Evolutionary conservation across 2,329 filamentous ascomycete genomes (phyloP), one percentile per base, ranked within the genome.

Genomic region (Colletotrichum paranaense): DNA sequence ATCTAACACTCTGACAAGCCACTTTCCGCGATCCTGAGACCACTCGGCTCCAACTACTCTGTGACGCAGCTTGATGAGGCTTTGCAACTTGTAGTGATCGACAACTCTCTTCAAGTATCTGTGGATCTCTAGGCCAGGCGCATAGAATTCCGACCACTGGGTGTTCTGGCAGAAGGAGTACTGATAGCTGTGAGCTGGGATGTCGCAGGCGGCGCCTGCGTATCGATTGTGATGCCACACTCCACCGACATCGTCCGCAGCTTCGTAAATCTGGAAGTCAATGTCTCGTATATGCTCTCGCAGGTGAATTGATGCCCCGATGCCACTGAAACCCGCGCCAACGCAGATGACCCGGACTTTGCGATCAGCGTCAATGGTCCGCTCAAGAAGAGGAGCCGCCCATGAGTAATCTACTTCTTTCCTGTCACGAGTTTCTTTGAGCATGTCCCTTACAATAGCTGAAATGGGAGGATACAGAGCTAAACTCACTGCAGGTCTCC

Each of bases 241-340:
- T 12, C 79, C 79, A 1, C 76, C 76, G 9, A 77, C 42, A 24
- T 75, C 66, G 8, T 68, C 28, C 49, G 78, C 78, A 75, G 78
- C 77, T 26, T 80, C 78, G 67, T 79, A 80, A 66, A 74, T 72
- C n/a, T 76, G 73, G 1, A 77, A 52, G 8, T 77, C 75, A 16
- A 77, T 42, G 46, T 77, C 74, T 12, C 12, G 28, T 26, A 66
- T 22, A 26, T 59, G 63, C 16, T 59, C 16, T 14, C 5, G 30
- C 16, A 49, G 4, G 11, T 59, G 52, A 19, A 57, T 57, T 16
- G 52, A 30, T 14, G 63, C 28, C 6, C 30, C 32, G 2, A 59
- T 57, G 8, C 63, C 63, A 19, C 52, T 46, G 38, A 49, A 38
- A 8, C 63, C 63, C 8, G 63, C 63, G 11, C 63, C 63, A 19